phyloP scores from a whole-genome alignment of 2,329 filamentous ascomycete species.

The Whalleya microplaca region DNA sequence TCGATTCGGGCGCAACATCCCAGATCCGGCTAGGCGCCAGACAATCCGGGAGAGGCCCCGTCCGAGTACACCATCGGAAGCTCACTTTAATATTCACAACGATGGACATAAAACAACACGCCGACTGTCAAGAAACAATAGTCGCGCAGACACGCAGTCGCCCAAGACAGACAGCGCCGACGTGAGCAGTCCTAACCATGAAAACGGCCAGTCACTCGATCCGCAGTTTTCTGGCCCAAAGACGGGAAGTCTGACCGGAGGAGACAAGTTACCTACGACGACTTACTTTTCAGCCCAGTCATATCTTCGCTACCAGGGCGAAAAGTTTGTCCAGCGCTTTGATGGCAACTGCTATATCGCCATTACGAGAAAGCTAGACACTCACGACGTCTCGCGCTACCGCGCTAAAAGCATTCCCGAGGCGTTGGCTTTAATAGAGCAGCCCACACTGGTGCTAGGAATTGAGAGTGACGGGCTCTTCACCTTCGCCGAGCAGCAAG shows the following conservation, averaged over 20 bases:
- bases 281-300: slow-evolving; percentile 99
- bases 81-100: slow-evolving; percentile 82
- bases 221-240: slow-evolving; percentile 74
- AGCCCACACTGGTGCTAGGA: slow-evolving; percentile 87
- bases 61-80: slow-evolving; percentile 65
- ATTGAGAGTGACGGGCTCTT: slow-evolving; percentile 97
- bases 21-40: slow-evolving; percentile 81
- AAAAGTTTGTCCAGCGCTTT: slow-evolving; percentile 96
- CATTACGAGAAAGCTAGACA: slow-evolving; percentile 96
- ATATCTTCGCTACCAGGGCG: slow-evolving; percentile 93
- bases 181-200: slow-evolving; percentile 19
- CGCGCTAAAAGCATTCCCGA: slow-evolving; percentile 70
- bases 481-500: slow-evolving; percentile 94
- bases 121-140: slow-evolving; percentile 55
- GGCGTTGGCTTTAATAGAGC: slow-evolving; percentile 80
- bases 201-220: slow-evolving; percentile 46
- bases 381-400: slow-evolving; percentile 87
- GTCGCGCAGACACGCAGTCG: slow-evolving; percentile 37
- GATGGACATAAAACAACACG: slow-evolving; percentile 74
- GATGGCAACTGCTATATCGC: slow-evolving; percentile 99
- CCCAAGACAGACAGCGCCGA: slow-evolving; percentile 24
- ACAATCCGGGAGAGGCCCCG: slow-evolving; percentile 74
- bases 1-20: slow-evolving; percentile 90
- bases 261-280: slow-evolving; percentile 58
- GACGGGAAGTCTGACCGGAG: slow-evolving; percentile 52